A percentile compares a stretch with the other conserved stretches of the same genome.
Conservation (phyloP, 345 rosid species). For the Eucalyptus curtisii region DNA sequence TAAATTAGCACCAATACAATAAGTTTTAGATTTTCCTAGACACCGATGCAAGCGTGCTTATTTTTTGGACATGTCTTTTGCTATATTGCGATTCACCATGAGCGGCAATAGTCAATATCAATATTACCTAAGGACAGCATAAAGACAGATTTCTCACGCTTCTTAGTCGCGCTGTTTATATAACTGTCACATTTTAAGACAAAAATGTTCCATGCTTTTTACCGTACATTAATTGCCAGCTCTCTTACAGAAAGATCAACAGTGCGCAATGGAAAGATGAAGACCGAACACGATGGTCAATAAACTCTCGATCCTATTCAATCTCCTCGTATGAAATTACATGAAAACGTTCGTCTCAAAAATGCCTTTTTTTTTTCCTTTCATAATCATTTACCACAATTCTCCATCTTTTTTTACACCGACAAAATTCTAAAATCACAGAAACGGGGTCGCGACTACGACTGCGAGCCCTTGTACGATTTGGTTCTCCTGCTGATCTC, state of each 20-base stretch:
- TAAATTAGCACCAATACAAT: too few relatives aligned
- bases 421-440: too few relatives aligned
- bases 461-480: slow-evolving; percentile 8
- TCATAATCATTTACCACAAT: not conserved
- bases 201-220: not conserved
- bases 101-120: not conserved
- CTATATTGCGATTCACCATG: not conserved
- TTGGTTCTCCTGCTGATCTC: slow-evolving; percentile 52
- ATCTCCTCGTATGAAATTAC: not conserved
- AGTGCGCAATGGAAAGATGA: not conserved
- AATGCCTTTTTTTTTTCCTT: not conserved
- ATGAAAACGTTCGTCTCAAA: not conserved
- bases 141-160: not conserved
- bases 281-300: not conserved
- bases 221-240: not conserved
- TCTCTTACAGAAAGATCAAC: not conserved
- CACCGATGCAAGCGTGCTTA: not conserved
- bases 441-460: not conserved
- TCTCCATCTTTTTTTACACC: not conserved
- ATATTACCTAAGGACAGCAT: not conserved
- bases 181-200: not conserved
- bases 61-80: not conserved
- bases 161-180: not conserved
- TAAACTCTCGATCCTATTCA: not conserved
- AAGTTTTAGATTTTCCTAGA: too few relatives aligned